phyloP scores from a whole-genome alignment of 1,284 basidiomycete species.

The Moniliella sp. region DNA sequence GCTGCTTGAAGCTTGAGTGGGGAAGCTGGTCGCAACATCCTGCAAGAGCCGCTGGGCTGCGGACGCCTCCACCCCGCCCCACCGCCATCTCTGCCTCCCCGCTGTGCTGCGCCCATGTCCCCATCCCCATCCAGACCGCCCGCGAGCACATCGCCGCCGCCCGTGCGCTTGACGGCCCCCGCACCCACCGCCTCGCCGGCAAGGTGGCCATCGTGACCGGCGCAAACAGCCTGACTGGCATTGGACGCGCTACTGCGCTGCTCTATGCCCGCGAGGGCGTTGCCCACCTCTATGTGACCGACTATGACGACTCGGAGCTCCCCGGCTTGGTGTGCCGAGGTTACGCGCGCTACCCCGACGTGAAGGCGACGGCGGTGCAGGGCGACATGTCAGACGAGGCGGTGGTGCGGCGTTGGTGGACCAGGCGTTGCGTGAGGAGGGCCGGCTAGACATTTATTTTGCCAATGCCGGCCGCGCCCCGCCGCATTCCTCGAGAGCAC shows the following conservation, averaged over 20 bases:
- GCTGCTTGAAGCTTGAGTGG: no score
- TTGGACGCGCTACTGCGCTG: slow-evolving; percentile 15
- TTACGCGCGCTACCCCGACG: slow-evolving; percentile 49
- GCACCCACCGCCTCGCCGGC: slow-evolving; percentile 45
- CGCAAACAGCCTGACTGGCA: slow-evolving; percentile 20
- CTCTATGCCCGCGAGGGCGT: slow-evolving; percentile 39
- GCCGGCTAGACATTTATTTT: slow-evolving; percentile 72
- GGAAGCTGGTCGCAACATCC: no score
- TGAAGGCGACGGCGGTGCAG: slow-evolving; percentile 35
- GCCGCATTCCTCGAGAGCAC: slow-evolving; percentile 41
- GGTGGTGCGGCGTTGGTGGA: slow-evolving; percentile 52
- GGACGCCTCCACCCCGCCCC: no score
- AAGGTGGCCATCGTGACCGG: slow-evolving; percentile 84
- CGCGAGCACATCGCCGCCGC: no score
- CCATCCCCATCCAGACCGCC: no score
- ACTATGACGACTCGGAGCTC: slow-evolving; percentile 51
- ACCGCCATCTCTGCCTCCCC: no score
- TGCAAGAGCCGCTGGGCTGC: no score
- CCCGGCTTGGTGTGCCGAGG: slow-evolving; percentile 51
- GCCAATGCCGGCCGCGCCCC: slow-evolving; percentile 48
- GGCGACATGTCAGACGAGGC: slow-evolving; percentile 63
- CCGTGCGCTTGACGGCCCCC: slow-evolving; percentile 43
- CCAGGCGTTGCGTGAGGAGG: slow-evolving; percentile 54
- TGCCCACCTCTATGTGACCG: slow-evolving; percentile 59
- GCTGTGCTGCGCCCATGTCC: no score